Evolutionary conservation across 805 yeast genomes (phyloP).

Genomic region (Priceomyces carsonii): DNA sequence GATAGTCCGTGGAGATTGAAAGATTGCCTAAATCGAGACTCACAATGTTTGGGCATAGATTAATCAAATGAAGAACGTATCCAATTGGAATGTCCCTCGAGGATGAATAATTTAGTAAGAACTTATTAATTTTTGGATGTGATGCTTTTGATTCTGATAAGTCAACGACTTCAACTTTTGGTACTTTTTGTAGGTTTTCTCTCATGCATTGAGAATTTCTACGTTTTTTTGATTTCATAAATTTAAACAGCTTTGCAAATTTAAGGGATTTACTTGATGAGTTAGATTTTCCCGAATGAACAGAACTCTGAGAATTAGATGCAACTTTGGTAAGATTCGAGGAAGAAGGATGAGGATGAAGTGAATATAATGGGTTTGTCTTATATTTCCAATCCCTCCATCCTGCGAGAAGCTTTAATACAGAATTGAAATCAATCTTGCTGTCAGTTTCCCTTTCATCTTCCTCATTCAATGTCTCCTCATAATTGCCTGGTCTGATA

Average conservation of each 20-base stretch:
- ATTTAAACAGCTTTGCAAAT: conserved; percentile 20
- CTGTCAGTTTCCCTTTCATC: conserved; percentile 8
- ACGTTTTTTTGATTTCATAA: conserved; percentile 19
- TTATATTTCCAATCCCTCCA: conserved; percentile 93
- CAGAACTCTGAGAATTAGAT: conserved; percentile 18
- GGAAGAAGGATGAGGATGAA: conserved; percentile 20
- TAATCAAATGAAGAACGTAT: conserved; percentile 63
- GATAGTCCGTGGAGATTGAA: conserved; percentile 68
- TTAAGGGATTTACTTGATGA: conserved; percentile 15
- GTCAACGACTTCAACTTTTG: neutral
- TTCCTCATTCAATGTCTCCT: conserved; percentile 11
- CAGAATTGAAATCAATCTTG: conserved; percentile 7
- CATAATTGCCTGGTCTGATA: conserved; percentile 33
- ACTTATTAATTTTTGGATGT: conserved; percentile 66
- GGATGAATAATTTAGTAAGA: conserved; percentile 60
- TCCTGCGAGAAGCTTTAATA: conserved; percentile 56
- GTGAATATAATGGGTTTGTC: conserved; percentile 63
- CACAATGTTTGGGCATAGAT: conserved; percentile 63
- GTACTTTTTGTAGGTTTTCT: conserved; percentile 1
- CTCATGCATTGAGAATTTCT: conserved; percentile 5
- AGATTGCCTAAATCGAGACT: conserved; percentile 59
- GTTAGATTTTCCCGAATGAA: conserved; percentile 15
- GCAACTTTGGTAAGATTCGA: conserved; percentile 15
- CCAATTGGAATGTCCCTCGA: conserved; percentile 83
- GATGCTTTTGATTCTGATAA: conserved; percentile 9